These are phyloP conservation scores for Cicer pinnatifidum DNA, from an alignment of 306 rosid genomes.

Conservation along the genomic window DNA sequence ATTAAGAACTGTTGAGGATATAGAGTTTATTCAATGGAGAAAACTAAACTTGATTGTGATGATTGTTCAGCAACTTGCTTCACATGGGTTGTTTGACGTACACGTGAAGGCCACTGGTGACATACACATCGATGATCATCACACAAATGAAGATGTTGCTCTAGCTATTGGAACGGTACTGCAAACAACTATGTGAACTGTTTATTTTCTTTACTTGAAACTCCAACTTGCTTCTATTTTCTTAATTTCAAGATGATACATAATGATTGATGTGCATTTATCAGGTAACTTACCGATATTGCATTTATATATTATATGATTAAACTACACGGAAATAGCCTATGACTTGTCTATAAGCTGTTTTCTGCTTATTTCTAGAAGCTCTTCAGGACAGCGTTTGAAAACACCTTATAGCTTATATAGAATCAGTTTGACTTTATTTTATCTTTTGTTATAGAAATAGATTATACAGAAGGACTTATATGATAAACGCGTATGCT, in stretches of 20 bases:
- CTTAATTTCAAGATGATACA: conserved; percentile 10
- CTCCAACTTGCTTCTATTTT: neutral
- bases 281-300: neutral
- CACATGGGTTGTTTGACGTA: conserved; percentile 72
- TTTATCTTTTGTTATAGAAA: too few relatives aligned
- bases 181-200: neutral
- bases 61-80: conserved; percentile 67
- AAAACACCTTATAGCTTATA: too few relatives aligned
- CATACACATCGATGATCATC: conserved; percentile 78
- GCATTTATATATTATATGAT: conserved; percentile 4
- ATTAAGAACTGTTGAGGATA: neutral
- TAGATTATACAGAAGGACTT: too few relatives aligned
- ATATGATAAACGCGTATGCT: too few relatives aligned
- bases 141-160: conserved; percentile 85
- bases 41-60: conserved; percentile 17
- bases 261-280: neutral
- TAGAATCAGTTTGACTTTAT: too few relatives aligned
- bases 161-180: conserved; percentile 81
- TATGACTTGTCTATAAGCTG: too few relatives aligned
- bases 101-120: conserved; percentile 75
- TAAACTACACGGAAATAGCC: neutral
- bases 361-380: too few relatives aligned
- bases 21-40: neutral
- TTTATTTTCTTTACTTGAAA: neutral
- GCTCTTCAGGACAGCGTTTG: too few relatives aligned